These are phyloP conservation scores for Volvox reticuliferus DNA, from an alignment of 139 green algal species.

Conservation along the genomic window DNA sequence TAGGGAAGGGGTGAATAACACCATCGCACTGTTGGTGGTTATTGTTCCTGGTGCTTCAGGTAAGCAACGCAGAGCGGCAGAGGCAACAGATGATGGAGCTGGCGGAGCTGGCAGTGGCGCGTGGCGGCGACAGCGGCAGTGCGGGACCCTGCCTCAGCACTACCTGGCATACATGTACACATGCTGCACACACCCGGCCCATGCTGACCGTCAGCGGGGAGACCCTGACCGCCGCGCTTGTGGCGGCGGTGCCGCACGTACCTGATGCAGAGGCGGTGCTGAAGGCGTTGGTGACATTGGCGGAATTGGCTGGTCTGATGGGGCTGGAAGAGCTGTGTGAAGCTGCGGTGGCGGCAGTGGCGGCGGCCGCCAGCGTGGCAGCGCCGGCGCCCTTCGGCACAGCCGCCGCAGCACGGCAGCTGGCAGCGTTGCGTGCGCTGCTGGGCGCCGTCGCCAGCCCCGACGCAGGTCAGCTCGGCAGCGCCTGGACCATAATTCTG, in stretches of 20 bases:
- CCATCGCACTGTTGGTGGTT: neutral
- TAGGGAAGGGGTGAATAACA: neutral
- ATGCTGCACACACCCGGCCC: constrained; percentile 84
- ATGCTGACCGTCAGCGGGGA: constrained; percentile 85
- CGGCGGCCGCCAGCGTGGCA: constrained; percentile 53
- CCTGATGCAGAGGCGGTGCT: constrained; percentile 61
- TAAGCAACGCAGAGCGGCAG: constrained; percentile 60
- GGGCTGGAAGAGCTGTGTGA: constrained; percentile 76
- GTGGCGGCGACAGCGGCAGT: constrained; percentile 35
- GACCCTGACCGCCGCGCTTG: constrained; percentile 60
- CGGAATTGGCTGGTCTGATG: constrained; percentile 74
- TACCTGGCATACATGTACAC: constrained; percentile 80
- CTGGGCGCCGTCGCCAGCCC: constrained; percentile 67
- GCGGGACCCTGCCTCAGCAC: neutral
- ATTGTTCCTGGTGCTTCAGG: neutral
- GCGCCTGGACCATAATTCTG: constrained; percentile 83
- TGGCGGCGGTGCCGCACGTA: constrained; percentile 58
- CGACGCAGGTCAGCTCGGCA: constrained; percentile 79
- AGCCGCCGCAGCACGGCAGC: constrained; percentile 66
- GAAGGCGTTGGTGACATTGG: constrained; percentile 60
- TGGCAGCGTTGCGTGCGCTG: constrained; percentile 76
- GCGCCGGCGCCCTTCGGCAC: constrained; percentile 53
- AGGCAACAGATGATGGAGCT: constrained; percentile 58
- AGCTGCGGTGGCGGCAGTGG: constrained; percentile 32
- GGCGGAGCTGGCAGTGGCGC: constrained; percentile 67